A percentile compares a stretch with the other conserved stretches of the same genome.
Evolutionary conservation across 2,329 filamentous ascomycete genomes (phyloP).

Genomic region (Alternaria metachromatica): DNA sequence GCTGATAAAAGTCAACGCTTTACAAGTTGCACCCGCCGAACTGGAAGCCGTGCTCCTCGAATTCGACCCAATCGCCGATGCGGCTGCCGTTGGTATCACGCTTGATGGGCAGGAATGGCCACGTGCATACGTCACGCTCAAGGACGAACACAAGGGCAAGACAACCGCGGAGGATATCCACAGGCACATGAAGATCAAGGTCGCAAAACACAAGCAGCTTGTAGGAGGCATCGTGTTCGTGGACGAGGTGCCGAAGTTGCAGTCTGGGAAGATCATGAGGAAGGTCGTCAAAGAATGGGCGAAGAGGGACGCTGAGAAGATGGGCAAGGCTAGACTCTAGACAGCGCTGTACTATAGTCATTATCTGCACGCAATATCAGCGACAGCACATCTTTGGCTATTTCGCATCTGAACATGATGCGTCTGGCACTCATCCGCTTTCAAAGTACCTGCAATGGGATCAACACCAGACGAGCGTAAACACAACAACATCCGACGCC

Average conservation of each 20-base stretch:
- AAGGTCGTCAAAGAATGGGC: conserved; percentile 65
- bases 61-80: conserved; percentile 61
- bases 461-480: not conserved
- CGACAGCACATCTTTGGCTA: too few relatives aligned
- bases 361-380: not conserved
- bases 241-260: conserved; percentile 63
- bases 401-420: not conserved
- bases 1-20: conserved; percentile 53
- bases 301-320: conserved; percentile 57
- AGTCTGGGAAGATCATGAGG: conserved; percentile 65
- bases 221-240: conserved; percentile 62
- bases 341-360: not conserved
- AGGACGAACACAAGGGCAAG: conserved; percentile 53
- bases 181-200: conserved; percentile 51
- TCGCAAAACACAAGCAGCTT: conserved; percentile 61
- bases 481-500: not conserved
- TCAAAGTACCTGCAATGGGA: not conserved
- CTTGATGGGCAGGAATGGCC: conserved; percentile 60
- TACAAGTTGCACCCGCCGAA: conserved; percentile 47
- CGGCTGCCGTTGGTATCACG: conserved; percentile 62
- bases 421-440: not conserved
- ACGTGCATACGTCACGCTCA: conserved; percentile 60
- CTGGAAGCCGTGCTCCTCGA: conserved; percentile 61
- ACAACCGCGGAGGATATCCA: conserved; percentile 37
- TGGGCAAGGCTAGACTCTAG: conserved; percentile 38